Evolutionary conservation across 495 filamentous ascomycete species (phyloP), one percentile per base, ranked within the genome.

Genomic region (Tuber aestivum): DNA sequence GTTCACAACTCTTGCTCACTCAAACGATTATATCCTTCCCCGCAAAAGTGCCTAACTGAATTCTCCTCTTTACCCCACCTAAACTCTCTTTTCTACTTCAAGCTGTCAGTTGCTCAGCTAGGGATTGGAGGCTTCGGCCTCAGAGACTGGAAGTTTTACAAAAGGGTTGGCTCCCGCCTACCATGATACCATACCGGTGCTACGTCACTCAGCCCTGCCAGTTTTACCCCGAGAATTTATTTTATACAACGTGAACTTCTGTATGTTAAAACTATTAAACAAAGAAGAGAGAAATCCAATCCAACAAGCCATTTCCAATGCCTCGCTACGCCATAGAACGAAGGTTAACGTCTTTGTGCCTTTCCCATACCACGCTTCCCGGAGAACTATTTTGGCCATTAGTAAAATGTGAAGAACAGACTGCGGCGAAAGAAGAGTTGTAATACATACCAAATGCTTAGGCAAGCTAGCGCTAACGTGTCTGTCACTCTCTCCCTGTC

Each of bases 401-500:
- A 87, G 85, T 27, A 81, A 41, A 41, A 50, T 70, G 38, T 18
- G 27, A 14, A 35, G 37, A 38, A 56, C 12, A 75, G 48, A 6
- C 3, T 61, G 23, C 37, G 23, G 41, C 0, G 9, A 72, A 37
- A 23, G 38, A 23, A 48, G 23, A 65, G 41, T 21, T 35, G 21
- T 50, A 69, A 73, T 38, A 76, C 73, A 70, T 88, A 97, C 93
- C 89, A 99, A 88, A 86, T 97, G 94, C 87, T 97, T 99, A 72
- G 92, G 90, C 83, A 97, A 85, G 68, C 91, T 87, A 14, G 91
- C 91, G 73, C 91, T 90, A 71, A 91, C 91, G 86, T 98, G 96
- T 83, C 95, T 88, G 89, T 99, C 95, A 50, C 94, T 94, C 87
- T 99, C 95, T 86, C 95, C 95, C 87, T 92, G 90, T 83, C 94